Evolutionary conservation across 2,329 filamentous ascomycete genomes (phyloP).

Genomic region (Diaporthe citriasiana): DNA sequence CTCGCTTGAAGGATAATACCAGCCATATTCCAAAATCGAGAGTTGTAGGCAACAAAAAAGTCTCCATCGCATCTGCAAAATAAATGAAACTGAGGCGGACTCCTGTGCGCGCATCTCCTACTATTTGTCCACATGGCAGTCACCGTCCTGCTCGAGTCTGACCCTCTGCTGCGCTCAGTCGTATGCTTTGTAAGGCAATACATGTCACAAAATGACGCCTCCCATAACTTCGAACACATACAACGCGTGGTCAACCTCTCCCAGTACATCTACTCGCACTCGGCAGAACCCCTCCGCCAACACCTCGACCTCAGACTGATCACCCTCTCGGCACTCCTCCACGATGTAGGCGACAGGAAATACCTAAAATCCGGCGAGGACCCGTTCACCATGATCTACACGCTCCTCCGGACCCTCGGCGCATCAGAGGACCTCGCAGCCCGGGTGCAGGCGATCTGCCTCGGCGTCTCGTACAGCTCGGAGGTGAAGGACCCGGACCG

Average conservation of each 20-base stretch:
- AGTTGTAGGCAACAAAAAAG: not conserved
- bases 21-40: not conserved
- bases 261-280: constrained; percentile 68
- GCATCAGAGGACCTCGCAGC: constrained; percentile 70
- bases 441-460: constrained; percentile 79
- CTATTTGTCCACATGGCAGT: constrained; percentile 39
- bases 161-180: constrained; percentile 67
- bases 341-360: constrained; percentile 91
- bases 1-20: not conserved
- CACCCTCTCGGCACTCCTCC: constrained; percentile 80
- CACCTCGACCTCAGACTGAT: constrained; percentile 67
- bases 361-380: constrained; percentile 75
- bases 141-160: constrained; percentile 51
- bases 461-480: constrained; percentile 82
- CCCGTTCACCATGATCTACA: constrained; percentile 66
- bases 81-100: not conserved
- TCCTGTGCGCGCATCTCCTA: not conserved
- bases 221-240: constrained; percentile 91
- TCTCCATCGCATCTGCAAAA: not conserved
- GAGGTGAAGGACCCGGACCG: constrained; percentile 76
- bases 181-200: constrained; percentile 76
- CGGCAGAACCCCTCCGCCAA: constrained; percentile 35
- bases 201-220: constrained; percentile 85
- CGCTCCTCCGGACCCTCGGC: constrained; percentile 69
- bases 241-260: constrained; percentile 83